Evolutionary conservation across 2,329 filamentous ascomycete genomes (phyloP).

Genomic region (Fusarium sp.): DNA sequence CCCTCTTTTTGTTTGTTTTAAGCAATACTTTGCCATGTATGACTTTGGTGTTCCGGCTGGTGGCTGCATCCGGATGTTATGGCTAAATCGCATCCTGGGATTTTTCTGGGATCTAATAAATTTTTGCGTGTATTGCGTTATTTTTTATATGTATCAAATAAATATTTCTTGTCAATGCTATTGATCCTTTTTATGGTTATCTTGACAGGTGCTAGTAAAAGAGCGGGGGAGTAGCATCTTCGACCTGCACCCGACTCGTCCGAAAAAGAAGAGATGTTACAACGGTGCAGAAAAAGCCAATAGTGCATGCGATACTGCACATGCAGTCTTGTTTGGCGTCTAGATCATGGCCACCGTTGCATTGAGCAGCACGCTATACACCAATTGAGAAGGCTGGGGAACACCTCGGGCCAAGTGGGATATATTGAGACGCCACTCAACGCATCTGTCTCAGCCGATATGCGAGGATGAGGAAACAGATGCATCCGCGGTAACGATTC

Average conservation of each 20-base stretch:
- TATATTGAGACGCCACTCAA: neutral
- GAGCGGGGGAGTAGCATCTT: neutral
- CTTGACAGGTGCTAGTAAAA: neutral
- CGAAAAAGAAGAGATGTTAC: constrained; percentile 1
- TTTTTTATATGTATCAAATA: neutral
- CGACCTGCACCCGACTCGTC: neutral
- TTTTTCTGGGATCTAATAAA: neutral
- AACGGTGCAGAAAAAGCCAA: constrained; percentile 21
- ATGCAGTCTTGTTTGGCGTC: constrained; percentile 5
- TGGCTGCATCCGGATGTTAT: neutral
- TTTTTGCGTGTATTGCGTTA: neutral
- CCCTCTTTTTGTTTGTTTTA: neutral
- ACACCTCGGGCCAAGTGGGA: neutral
- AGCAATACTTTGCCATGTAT: neutral
- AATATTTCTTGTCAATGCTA: neutral
- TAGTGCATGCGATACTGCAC: neutral
- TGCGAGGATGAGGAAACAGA: neutral
- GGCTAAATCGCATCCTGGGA: neutral
- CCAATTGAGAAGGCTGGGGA: neutral
- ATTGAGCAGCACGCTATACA: neutral
- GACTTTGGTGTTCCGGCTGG: constrained; percentile 5
- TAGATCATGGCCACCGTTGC: neutral
- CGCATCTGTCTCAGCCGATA: constrained; percentile 8
- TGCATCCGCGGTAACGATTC: neutral
- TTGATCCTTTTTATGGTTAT: neutral